These are phyloP conservation scores for Ophiostoma novo-ulmi DNA, from an alignment of 2,329 filamentous ascomycete genomes.

Conservation along the genomic window DNA sequence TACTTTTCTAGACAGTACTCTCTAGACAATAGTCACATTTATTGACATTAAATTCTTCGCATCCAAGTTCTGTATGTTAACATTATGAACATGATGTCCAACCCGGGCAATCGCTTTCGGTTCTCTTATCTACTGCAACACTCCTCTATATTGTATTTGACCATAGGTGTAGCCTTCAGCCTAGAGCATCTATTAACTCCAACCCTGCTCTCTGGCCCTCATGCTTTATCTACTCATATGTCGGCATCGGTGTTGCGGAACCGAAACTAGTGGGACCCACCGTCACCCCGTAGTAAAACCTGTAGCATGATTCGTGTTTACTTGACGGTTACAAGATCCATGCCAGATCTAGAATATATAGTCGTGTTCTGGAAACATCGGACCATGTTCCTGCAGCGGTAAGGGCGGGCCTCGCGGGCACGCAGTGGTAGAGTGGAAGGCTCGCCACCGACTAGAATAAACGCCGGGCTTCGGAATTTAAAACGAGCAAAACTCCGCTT, in stretches of 20 bases:
- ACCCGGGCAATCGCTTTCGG: too few species aligned
- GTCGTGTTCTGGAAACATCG: neutral
- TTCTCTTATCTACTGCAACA: too few species aligned
- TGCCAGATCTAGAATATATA: neutral
- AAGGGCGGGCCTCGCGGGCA: neutral
- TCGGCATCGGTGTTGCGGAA: conserved; percentile 12
- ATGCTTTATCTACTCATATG: neutral
- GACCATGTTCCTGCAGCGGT: neutral
- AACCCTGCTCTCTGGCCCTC: neutral
- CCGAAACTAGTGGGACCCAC: neutral
- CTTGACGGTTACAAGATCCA: neutral
- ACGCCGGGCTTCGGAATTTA: neutral
- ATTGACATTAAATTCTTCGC: too few species aligned
- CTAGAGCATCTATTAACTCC: too few species aligned
- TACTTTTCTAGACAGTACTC: too few species aligned
- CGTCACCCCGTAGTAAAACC: neutral
- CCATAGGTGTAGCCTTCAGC: too few species aligned
- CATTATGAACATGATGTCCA: too few species aligned
- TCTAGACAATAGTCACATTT: too few species aligned
- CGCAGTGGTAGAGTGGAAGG: neutral
- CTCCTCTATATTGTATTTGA: too few species aligned
- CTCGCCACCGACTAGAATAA: conserved; percentile 1
- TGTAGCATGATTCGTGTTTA: neutral
- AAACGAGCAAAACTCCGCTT: neutral
- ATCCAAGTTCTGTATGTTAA: too few species aligned